These are phyloP conservation scores for Apostasia shenzhenica DNA, from an alignment of 106 monocot species.

Conservation along the genomic window DNA sequence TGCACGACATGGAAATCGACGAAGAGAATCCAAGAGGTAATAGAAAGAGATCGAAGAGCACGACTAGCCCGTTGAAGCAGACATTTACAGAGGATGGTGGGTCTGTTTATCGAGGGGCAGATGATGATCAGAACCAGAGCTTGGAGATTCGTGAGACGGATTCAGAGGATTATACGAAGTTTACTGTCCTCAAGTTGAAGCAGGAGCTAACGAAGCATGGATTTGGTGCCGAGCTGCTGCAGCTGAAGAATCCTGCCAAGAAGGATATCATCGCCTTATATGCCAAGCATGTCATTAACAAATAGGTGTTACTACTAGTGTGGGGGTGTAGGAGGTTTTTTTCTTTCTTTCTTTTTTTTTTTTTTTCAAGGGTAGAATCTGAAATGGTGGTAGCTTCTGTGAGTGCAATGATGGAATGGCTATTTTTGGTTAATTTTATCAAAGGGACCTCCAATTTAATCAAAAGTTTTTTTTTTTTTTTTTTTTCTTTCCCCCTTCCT, in stretches of 20 bases:
- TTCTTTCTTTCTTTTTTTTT: too few species aligned
- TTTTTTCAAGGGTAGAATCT: too few species aligned
- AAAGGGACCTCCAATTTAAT: too few species aligned
- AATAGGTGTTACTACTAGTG: slow-evolving; percentile 9
- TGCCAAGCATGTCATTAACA: slow-evolving; percentile 62
- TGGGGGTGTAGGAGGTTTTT: too few species aligned
- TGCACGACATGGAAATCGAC: slow-evolving; percentile 71
- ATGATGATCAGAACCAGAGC: slow-evolving; percentile 26
- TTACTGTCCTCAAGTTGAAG: slow-evolving; percentile 74
- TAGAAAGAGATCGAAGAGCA: slow-evolving; percentile 67
- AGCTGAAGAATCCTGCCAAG: slow-evolving; percentile 84
- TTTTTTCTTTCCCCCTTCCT: too few species aligned
- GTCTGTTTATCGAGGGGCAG: slow-evolving; percentile 54
- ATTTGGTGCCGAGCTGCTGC: slow-evolving; percentile 72
- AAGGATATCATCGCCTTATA: slow-evolving; percentile 75
- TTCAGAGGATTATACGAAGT: slow-evolving; percentile 59
- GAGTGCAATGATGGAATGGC: too few species aligned
- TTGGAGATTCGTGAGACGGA: slow-evolving; percentile 20
- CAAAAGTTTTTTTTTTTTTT: too few species aligned
- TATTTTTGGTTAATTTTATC: too few species aligned
- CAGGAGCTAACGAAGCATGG: slow-evolving; percentile 93
- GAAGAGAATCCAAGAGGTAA: slow-evolving; percentile 20
- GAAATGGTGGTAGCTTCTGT: too few species aligned
- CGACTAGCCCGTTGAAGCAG: slow-evolving; percentile 54
- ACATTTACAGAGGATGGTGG: slow-evolving; percentile 67